Evolutionary conservation across 2,329 filamentous ascomycete genomes (phyloP).

Genomic region (Aspergillus amoenus): DNA sequence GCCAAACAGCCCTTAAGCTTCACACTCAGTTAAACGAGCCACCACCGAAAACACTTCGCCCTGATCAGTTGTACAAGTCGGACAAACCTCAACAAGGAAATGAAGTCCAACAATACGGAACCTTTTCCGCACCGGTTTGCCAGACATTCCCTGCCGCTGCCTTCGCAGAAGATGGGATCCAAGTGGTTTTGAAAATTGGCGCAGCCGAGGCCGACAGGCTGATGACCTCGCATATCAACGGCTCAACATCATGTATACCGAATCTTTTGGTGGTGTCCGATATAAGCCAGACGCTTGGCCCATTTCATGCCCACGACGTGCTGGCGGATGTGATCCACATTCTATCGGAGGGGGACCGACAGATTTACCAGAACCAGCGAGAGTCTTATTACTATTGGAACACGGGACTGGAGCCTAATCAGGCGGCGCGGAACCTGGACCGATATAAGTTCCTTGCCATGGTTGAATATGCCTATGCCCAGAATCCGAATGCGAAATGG

Average conservation of each 20-base stretch:
- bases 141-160: background rate
- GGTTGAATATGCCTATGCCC: constrained; percentile 51
- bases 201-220: constrained; percentile 45
- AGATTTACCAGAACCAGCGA: constrained; percentile 36
- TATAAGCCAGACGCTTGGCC: constrained; percentile 46
- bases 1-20: background rate
- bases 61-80: background rate
- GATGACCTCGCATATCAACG: constrained; percentile 50
- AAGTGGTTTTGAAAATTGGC: constrained; percentile 52
- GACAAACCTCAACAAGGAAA: too few relatives aligned
- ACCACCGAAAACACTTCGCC: background rate
- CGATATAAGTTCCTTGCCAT: constrained; percentile 60
- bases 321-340: constrained; percentile 34
- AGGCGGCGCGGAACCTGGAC: constrained; percentile 54
- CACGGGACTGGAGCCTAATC: constrained; percentile 37
- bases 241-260: constrained; percentile 53
- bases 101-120: background rate
- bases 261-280: constrained; percentile 54
- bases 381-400: constrained; percentile 6
- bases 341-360: constrained; percentile 45
- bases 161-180: constrained; percentile 28
- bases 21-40: background rate
- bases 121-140: background rate
- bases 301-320: constrained; percentile 47
- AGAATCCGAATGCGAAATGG: constrained; percentile 52